Evolutionary conservation across 2,329 filamentous ascomycete species (phyloP), one percentile per base, ranked within the genome.

Genomic region (Dothideomycetes sp.): DNA sequence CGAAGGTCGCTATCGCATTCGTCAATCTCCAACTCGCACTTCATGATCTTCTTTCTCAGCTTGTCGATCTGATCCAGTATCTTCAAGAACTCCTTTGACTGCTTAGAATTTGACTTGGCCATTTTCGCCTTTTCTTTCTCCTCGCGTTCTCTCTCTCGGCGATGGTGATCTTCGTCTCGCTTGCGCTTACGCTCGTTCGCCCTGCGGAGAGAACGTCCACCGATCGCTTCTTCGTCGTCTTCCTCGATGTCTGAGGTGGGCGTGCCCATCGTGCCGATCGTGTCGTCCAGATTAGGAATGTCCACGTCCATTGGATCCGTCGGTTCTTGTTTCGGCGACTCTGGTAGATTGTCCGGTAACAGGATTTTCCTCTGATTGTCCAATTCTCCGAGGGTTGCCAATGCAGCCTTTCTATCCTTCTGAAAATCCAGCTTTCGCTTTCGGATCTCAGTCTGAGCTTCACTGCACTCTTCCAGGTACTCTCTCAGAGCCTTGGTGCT

Each of bases 371-470:
- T 73, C 56, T 86, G 76, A 38, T 85, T 79, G 47, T 85, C 81
- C 2, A 87, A 66, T 18, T 68, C 64, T 46, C 77, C 79, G 12
- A 46, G 30, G 15, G 27, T 41, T 31, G 39, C 39, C 4, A 37
- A 37, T 34, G 30, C 19, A 12, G 34, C 41, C 58, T 79, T 81
- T 47, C 83, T 79, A 50, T 83, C 77, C 48, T 87, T 77, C 62
- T 96, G 89, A 62, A 79, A 82, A 48, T 94, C 85, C 45, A 95
- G 94, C 65, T 94, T 95, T 57, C 93, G 84, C 61, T 98, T 98
- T 36, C 91, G 80, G 54, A 93, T 86, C 40, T 79, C 77, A 2
- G 91, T 98, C 88, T 96, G 95, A 39, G 86, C 84, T 54, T 89
- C 84, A 47, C 83, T 86, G 62, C 88, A 94, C 46, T 89, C 81